Conservation (phyloP, 1,284 basidiomycete genomes). For the Apiotrichum siamense region DNA sequence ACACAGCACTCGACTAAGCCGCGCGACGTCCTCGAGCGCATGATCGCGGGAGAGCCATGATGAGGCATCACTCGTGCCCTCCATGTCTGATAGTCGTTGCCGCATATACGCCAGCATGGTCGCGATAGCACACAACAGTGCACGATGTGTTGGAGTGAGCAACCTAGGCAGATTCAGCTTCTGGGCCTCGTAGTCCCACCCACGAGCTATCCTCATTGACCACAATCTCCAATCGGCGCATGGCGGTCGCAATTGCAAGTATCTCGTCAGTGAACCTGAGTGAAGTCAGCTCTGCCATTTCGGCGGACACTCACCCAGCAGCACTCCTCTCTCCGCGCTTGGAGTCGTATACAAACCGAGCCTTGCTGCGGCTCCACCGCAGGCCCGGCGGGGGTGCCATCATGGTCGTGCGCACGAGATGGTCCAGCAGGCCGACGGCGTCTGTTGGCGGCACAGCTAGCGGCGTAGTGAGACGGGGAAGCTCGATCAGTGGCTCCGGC, state of each 20-base stretch:
- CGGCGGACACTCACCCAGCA: constrained; percentile 14
- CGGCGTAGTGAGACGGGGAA: constrained; percentile 16
- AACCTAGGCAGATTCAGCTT: constrained; percentile 19
- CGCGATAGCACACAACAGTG: constrained; percentile 34
- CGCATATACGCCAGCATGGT: constrained; percentile 36
- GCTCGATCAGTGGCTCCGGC: constrained; percentile 14
- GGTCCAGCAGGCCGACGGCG: constrained; percentile 16
- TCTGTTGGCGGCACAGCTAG: constrained; percentile 9
- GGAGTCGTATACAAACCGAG: constrained; percentile 22
- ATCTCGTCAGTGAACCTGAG: constrained; percentile 11
- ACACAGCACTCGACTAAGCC: constrained; percentile 22
- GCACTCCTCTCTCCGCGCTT: constrained; percentile 14
- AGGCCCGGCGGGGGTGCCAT: constrained; percentile 17
- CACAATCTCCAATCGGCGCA: constrained; percentile 37
- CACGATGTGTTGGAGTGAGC: constrained; percentile 41
- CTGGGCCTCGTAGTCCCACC: not conserved
- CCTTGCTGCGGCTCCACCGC: constrained; percentile 25
- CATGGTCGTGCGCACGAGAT: constrained; percentile 32
- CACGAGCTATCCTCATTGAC: constrained; percentile 30
- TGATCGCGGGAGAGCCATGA: constrained; percentile 26
- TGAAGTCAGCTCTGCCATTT: not conserved
- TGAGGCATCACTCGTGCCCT: constrained; percentile 3
- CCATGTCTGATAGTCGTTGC: constrained; percentile 19
- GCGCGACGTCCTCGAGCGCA: constrained; percentile 20
- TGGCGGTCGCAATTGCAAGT: constrained; percentile 26